Evolutionary conservation across 352 stramenopile genomes (phyloP), one percentile per base, ranked within the genome.

Genomic region (Pythium myriotylum): DNA sequence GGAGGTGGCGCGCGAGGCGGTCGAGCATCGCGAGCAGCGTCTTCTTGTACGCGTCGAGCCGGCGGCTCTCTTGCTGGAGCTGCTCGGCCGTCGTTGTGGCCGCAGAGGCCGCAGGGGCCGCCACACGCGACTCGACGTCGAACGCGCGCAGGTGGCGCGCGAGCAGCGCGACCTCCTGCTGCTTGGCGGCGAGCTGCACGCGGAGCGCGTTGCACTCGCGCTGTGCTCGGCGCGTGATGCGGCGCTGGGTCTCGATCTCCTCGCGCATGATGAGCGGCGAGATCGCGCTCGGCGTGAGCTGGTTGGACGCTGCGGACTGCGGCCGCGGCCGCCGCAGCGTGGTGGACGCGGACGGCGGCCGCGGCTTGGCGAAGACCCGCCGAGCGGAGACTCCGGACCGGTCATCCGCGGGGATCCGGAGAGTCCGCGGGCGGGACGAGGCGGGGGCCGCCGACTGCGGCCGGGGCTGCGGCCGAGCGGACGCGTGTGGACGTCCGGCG

Each of bases 41-140:
- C 65, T 85, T 84, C 52, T 82, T 84, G 74, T 88, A 90, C 17
- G 67, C 58, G 6, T 83, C 76, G 33, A 78, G 70, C 19, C 68
- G 76, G 2, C 61, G 68, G 20, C 81, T 71, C 39, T 90, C 62
- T 16, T 83, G 56, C 60, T 81, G 72, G 27, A 88, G 62, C 26
- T 41, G 48, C 1, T 53, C 48, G n/a, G n/a, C n/a, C 0, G 73
- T 52, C 17, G 45, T 3, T 13, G 41, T 39, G 9, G 9, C 54
- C 24, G 10, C 19, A 0, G 40, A 23, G 12, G 23, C 35, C 43
- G 46, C 26, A 9, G 52, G 32, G 23, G 33, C 47, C 20, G 14
- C 19, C 29, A 43, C n/a, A n/a, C n/a, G 23, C 22, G 50, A 22
- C 12, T 56, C 52, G 23, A 53, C 27, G 29, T 74, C 61, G 16